Evolutionary conservation across 1,139 yeast genomes (phyloP).

Genomic region (Hansenula sp.): DNA sequence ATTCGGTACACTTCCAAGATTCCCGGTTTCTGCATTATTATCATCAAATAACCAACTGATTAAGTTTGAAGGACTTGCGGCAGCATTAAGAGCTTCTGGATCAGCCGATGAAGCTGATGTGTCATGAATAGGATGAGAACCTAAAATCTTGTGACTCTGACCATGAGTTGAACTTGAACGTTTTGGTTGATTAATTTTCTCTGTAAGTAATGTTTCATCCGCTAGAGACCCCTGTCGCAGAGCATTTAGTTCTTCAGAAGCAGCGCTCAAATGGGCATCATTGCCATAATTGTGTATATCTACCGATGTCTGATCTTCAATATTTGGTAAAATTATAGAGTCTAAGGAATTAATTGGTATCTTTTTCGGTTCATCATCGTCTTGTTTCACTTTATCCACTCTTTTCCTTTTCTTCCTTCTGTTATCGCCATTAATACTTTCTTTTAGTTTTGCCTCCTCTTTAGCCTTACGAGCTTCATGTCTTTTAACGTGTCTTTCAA

Average conservation of each 20-base stretch:
- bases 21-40: conserved; percentile 8
- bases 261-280: conserved; percentile 18
- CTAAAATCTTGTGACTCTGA: conserved; percentile 2
- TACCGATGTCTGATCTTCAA: conserved; percentile 18
- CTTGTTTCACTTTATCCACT: background rate
- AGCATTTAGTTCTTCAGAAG: conserved; percentile 17
- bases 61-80: conserved; percentile 20
- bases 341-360: conserved; percentile 20
- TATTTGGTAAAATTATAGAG: conserved; percentile 23
- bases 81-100: conserved; percentile 5
- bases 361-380: conserved; percentile 7
- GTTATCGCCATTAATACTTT: conserved; percentile 11
- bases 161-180: background rate
- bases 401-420: conserved; percentile 9
- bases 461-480: conserved; percentile 32
- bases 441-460: conserved; percentile 20
- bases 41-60: conserved; percentile 27
- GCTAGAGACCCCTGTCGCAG: conserved; percentile 8
- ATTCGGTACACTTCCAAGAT: conserved; percentile 13
- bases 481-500: conserved; percentile 47
- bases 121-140: background rate
- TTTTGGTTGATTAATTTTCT: background rate
- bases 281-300: conserved; percentile 21
- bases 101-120: background rate
- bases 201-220: conserved; percentile 1